Evolutionary conservation across 371 early-diverging fungal species (phyloP).

Genomic region (Mucor plumbeus): DNA sequence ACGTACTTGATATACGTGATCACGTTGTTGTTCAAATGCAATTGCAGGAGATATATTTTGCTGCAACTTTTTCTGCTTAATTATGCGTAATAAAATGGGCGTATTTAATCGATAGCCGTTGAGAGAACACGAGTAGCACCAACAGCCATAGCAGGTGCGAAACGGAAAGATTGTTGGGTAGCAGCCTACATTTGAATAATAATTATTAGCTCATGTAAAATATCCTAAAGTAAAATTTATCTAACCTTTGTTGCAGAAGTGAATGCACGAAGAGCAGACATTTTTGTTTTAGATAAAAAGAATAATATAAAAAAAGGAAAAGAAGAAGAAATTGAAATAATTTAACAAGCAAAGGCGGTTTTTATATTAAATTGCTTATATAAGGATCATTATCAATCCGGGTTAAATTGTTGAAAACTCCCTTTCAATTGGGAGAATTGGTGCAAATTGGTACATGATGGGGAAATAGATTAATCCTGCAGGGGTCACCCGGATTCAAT

Average conservation of each 20-base stretch:
- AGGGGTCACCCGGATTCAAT: constrained; percentile 18
- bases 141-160: constrained; percentile 44
- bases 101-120: constrained; percentile 31
- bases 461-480: constrained; percentile 27
- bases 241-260: constrained; percentile 46
- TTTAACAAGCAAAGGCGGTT: constrained; percentile 19
- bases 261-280: constrained; percentile 58
- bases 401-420: neutral
- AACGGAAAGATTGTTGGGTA: constrained; percentile 44
- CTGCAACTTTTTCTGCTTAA: neutral
- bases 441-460: constrained; percentile 14
- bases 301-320: constrained; percentile 21
- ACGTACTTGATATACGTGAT: constrained; percentile 45
- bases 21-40: constrained; percentile 40
- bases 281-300: constrained; percentile 25
- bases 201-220: neutral
- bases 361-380: constrained; percentile 27
- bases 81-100: neutral
- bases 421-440: constrained; percentile 11
- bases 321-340: constrained; percentile 26
- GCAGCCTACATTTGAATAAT: constrained; percentile 29
- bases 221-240: neutral
- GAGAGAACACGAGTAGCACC: constrained; percentile 40
- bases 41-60: neutral
- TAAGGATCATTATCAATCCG: constrained; percentile 9